Evolutionary conservation across 2,329 filamentous ascomycete species (phyloP).

Genomic region (Fusarium staphyleae): DNA sequence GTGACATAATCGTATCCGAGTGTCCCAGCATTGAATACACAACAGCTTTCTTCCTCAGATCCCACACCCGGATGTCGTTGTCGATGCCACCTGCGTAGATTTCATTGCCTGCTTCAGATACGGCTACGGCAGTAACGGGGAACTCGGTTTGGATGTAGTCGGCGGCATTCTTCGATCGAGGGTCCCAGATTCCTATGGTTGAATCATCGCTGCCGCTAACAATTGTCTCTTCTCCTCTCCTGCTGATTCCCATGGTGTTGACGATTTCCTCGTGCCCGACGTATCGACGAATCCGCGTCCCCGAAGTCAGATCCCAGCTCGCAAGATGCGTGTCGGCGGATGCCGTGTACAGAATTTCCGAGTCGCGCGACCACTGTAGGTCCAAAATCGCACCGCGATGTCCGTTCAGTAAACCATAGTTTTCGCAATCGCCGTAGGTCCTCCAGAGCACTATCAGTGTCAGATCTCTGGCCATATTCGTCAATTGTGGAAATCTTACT

Average conservation of each 20-base stretch:
- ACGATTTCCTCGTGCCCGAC: conserved; percentile 95
- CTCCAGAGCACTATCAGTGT: conserved; percentile 80
- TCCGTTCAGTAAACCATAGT: conserved; percentile 87
- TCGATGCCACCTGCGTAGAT: conserved; percentile 95
- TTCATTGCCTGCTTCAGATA: conserved; percentile 95
- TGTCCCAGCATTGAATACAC: conserved; percentile 90
- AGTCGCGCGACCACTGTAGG: conserved; percentile 96
- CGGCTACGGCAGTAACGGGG: conserved; percentile 86
- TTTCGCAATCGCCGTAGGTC: conserved; percentile 91
- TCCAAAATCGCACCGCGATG: conserved; percentile 93
- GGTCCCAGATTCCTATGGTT: conserved; percentile 94
- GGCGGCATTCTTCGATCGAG: conserved; percentile 84
- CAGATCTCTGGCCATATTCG: conserved; percentile 8
- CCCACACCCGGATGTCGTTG: conserved; percentile 97
- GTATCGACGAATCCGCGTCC: conserved; percentile 90
- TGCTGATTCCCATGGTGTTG: conserved; percentile 88
- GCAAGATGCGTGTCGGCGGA: conserved; percentile 93
- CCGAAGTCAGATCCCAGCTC: conserved; percentile 93
- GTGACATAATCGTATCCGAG: conserved; percentile 87
- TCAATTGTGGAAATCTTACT: conserved; percentile 58
- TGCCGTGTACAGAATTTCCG: conserved; percentile 86
- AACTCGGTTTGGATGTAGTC: conserved; percentile 92
- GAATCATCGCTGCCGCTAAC: conserved; percentile 94
- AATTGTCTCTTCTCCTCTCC: conserved; percentile 87
- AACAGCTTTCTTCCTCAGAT: conserved; percentile 87